Conservation (phyloP, 768 basidiomycete species). For the Lentinus brumalis region DNA sequence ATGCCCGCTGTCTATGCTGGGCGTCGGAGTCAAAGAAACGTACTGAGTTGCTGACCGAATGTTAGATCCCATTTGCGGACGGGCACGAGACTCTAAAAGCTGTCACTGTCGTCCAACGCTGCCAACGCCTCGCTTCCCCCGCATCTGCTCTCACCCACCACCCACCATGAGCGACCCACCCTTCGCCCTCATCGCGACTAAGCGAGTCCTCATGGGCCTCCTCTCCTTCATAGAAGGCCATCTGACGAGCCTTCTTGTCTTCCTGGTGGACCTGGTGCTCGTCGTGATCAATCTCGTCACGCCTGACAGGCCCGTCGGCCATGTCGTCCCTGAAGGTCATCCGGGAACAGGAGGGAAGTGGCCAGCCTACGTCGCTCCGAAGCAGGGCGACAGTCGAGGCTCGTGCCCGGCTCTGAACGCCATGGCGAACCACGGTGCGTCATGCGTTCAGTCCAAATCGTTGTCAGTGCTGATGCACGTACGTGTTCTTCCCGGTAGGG, state of each 20-base stretch:
- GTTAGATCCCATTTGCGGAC: background rate
- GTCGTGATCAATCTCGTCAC: conserved; percentile 53
- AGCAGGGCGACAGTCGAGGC: conserved; percentile 66
- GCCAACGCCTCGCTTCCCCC: background rate
- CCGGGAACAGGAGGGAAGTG: conserved; percentile 61
- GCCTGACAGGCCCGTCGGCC: conserved; percentile 41
- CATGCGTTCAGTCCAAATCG: background rate
- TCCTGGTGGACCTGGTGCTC: conserved; percentile 55
- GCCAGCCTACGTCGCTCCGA: conserved; percentile 65
- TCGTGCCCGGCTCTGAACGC: conserved; percentile 79
- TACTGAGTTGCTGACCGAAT: background rate
- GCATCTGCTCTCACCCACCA: background rate
- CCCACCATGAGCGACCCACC: background rate
- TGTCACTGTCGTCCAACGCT: too few species aligned
- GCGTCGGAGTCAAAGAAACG: too few species aligned
- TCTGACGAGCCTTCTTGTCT: conserved; percentile 27
- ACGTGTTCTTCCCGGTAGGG: conserved; percentile 20
- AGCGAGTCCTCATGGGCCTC: conserved; percentile 17
- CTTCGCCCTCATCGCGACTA: conserved; percentile 8
- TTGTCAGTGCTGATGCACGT: too few species aligned
- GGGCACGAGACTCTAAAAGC: background rate
- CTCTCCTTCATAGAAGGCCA: background rate
- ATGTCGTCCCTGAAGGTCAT: conserved; percentile 23
- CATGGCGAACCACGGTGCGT: conserved; percentile 78
- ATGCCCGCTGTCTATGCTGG: too few species aligned